phyloP scores from a whole-genome alignment of 176 grass and related monocot genomes.

The Microstegium vimineum region DNA sequence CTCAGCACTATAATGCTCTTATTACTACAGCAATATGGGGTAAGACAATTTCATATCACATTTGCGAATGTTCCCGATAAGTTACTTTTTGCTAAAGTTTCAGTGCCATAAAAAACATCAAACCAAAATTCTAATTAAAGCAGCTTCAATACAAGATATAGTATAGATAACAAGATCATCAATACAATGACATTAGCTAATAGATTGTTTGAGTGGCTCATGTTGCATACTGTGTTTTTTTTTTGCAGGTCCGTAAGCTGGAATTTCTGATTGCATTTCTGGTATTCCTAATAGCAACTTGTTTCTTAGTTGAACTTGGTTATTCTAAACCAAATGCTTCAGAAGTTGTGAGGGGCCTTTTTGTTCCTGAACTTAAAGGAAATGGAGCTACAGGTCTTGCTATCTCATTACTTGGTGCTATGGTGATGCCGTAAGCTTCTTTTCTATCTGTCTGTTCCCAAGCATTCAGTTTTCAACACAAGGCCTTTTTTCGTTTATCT shows the following conservation, averaged over 20 bases:
- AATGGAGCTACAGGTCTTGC: slow-evolving; percentile 89
- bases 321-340: slow-evolving; percentile 83
- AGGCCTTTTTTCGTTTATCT: slow-evolving; percentile 6
- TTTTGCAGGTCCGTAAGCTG: slow-evolving; percentile 78
- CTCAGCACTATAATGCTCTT: slow-evolving; percentile 91
- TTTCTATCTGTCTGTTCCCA: not conserved
- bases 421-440: slow-evolving; percentile 98
- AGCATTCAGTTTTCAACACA: not conserved
- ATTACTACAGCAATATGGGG: slow-evolving; percentile 90
- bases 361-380: slow-evolving; percentile 95
- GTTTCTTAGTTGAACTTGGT: slow-evolving; percentile 85
- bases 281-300: slow-evolving; percentile 79
- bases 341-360: slow-evolving; percentile 91
- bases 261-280: slow-evolving; percentile 91
- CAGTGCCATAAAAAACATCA: not conserved
- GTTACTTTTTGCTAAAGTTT: not conserved
- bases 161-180: not conserved
- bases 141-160: not conserved
- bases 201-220: not conserved
- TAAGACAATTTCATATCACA: slow-evolving; percentile 37
- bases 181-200: slow-evolving; percentile 1
- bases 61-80: not conserved
- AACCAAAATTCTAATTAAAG: not conserved
- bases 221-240: not conserved
- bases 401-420: slow-evolving; percentile 93